These are phyloP conservation scores for Wickerhamomyces tratensis DNA, from an alignment of 805 yeast genomes.

Conservation along the genomic window DNA sequence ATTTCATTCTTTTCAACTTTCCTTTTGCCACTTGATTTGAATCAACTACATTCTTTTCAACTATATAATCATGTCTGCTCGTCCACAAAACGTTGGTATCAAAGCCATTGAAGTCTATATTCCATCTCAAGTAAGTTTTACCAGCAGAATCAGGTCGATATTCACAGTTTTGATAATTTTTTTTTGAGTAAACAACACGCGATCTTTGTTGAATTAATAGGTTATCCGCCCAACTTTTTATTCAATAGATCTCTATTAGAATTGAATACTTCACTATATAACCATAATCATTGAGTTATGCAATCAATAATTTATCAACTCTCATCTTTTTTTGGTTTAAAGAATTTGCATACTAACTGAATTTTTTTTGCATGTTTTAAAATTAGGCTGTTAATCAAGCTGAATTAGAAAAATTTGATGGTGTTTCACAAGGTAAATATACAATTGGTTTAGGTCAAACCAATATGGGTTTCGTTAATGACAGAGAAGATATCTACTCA, in stretches of 20 bases:
- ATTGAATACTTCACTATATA: too few relatives aligned
- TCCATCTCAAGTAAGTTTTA: slow-evolving; percentile 53
- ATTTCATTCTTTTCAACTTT: too few relatives aligned
- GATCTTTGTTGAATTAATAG: background rate
- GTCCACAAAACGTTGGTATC: slow-evolving; percentile 87
- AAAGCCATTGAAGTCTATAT: slow-evolving; percentile 91
- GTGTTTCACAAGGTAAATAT: slow-evolving; percentile 88
- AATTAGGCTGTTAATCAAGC: slow-evolving; percentile 67
- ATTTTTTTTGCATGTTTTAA: too few relatives aligned
- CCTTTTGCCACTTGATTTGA: too few relatives aligned
- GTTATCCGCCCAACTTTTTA: too few relatives aligned
- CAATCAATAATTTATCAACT: too few relatives aligned
- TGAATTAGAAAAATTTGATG: slow-evolving; percentile 78
- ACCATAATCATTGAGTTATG: too few relatives aligned
- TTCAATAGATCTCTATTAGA: too few relatives aligned
- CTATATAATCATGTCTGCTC: slow-evolving; percentile 1
- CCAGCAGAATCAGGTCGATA: too few relatives aligned
- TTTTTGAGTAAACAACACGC: background rate
- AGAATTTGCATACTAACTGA: background rate
- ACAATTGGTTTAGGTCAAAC: slow-evolving; percentile 99
- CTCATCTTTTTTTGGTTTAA: too few relatives aligned
- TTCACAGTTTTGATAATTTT: background rate
- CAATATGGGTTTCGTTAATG: slow-evolving; percentile 94
- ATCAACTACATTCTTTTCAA: too few relatives aligned
- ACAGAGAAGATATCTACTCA: slow-evolving; percentile 95